phyloP scores from a whole-genome alignment of 2,329 filamentous ascomycete species.

The Calonectria henricotiae region DNA sequence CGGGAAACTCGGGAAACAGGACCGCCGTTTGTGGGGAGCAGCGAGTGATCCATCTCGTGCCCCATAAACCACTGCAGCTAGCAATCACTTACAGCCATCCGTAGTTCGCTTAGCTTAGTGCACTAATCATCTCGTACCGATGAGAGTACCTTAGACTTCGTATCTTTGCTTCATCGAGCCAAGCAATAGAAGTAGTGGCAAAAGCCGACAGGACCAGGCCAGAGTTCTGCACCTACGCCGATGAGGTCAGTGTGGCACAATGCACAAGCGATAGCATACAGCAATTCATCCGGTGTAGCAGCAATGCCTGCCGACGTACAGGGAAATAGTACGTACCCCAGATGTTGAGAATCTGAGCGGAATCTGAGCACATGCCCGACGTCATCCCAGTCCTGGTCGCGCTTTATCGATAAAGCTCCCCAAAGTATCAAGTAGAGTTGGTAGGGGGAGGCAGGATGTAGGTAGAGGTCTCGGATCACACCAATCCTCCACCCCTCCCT shows the following conservation, averaged over 20 bases:
- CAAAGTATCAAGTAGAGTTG: slow-evolving; percentile 22
- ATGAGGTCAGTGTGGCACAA: slow-evolving; percentile 20
- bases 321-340: slow-evolving; percentile 44
- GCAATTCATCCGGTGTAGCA: slow-evolving; percentile 9
- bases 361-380: slow-evolving; percentile 45
- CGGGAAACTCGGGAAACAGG: slow-evolving; percentile 20
- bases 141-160: slow-evolving; percentile 7
- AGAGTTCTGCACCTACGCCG: neutral
- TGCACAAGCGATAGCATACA: slow-evolving; percentile 11
- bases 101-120: slow-evolving; percentile 3
- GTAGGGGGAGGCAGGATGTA: slow-evolving; percentile 44
- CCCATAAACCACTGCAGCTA: slow-evolving; percentile 21
- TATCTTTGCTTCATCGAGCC: slow-evolving; percentile 12
- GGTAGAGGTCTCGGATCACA: slow-evolving; percentile 47
- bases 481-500: slow-evolving; percentile 38
- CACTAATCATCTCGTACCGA: slow-evolving; percentile 1
- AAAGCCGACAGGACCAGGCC: slow-evolving; percentile 9
- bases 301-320: slow-evolving; percentile 7
- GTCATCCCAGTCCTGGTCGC: slow-evolving; percentile 46
- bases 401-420: slow-evolving; percentile 54
- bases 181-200: slow-evolving; percentile 13
- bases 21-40: slow-evolving; percentile 14
- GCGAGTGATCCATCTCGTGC: neutral
- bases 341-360: slow-evolving; percentile 45
- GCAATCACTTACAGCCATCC: slow-evolving; percentile 19